Conservation (phyloP, 2,329 filamentous ascomycete genomes). For the Penicillium sp. region DNA sequence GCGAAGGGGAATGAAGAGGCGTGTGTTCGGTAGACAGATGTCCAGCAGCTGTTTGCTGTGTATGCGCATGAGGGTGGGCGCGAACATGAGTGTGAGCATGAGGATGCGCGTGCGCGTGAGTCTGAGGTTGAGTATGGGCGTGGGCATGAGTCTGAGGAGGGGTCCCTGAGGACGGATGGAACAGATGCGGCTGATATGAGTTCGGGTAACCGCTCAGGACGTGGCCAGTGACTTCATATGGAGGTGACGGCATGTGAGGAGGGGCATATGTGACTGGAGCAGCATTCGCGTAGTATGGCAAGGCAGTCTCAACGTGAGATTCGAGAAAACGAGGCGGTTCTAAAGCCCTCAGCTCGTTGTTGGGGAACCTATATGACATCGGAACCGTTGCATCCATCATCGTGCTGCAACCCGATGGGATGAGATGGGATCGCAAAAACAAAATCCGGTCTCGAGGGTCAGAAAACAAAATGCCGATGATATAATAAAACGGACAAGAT, state of each 20-base stretch:
- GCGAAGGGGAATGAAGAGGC: constrained; percentile 8
- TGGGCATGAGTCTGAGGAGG: constrained; percentile 4
- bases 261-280: constrained; percentile 34
- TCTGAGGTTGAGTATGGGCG: neutral
- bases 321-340: constrained; percentile 36
- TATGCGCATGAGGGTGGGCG: neutral
- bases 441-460: neutral
- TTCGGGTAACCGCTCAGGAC: constrained; percentile 27
- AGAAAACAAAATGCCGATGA: neutral
- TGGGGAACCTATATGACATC: constrained; percentile 37
- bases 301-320: constrained; percentile 27
- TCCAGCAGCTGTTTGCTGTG: neutral
- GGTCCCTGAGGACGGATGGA: constrained; percentile 3
- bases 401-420: constrained; percentile 1
- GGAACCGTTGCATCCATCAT: constrained; percentile 40
- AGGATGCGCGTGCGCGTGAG: neutral
- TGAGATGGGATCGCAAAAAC: neutral
- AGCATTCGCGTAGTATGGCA: constrained; percentile 36
- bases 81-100: neutral
- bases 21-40: constrained; percentile 7
- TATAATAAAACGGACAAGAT: neutral
- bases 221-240: constrained; percentile 30
- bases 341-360: constrained; percentile 34
- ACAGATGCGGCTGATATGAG: constrained; percentile 30
- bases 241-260: constrained; percentile 30